Conservation (phyloP, 768 basidiomycete genomes). For the Astraeus odoratus region DNA sequence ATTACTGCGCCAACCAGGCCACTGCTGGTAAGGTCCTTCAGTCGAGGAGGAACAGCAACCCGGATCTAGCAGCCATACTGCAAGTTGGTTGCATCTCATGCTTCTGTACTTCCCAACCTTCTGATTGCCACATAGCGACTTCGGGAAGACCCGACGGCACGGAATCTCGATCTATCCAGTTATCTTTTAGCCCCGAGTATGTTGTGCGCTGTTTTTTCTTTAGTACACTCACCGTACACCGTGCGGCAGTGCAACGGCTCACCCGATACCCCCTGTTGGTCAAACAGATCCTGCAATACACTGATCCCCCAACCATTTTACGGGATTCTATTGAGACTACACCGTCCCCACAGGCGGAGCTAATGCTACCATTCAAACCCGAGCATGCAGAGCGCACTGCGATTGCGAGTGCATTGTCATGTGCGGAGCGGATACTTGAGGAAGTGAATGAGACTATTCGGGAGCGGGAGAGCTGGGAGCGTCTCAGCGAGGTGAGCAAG, state of each 20-base stretch:
- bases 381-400: constrained; percentile 44
- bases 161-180: constrained; percentile 84
- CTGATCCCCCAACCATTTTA: constrained; percentile 39
- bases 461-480: constrained; percentile 72
- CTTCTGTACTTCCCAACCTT: too few species aligned
- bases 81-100: constrained; percentile 39
- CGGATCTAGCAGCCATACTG: constrained; percentile 56
- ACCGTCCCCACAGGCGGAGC: neutral
- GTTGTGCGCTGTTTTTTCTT: constrained; percentile 14
- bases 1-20: constrained; percentile 87
- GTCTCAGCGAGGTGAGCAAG: constrained; percentile 68
- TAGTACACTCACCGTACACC: neutral
- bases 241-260: constrained; percentile 78
- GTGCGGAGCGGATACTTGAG: constrained; percentile 66
- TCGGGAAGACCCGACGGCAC: constrained; percentile 67
- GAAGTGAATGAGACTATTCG: constrained; percentile 88
- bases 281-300: constrained; percentile 78
- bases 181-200: constrained; percentile 88
- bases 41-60: constrained; percentile 60
- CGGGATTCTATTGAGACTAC: constrained; percentile 1
- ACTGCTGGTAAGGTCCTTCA: constrained; percentile 73
- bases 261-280: constrained; percentile 91
- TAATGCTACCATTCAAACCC: constrained; percentile 1
- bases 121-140: constrained; percentile 56
- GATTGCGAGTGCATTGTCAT: constrained; percentile 49